Percentiles rank a stretch among this genome's conserved stretches.
Evolutionary conservation across 1,284 basidiomycete genomes (phyloP).

Genomic region (Sanguinoderma infundibulare): DNA sequence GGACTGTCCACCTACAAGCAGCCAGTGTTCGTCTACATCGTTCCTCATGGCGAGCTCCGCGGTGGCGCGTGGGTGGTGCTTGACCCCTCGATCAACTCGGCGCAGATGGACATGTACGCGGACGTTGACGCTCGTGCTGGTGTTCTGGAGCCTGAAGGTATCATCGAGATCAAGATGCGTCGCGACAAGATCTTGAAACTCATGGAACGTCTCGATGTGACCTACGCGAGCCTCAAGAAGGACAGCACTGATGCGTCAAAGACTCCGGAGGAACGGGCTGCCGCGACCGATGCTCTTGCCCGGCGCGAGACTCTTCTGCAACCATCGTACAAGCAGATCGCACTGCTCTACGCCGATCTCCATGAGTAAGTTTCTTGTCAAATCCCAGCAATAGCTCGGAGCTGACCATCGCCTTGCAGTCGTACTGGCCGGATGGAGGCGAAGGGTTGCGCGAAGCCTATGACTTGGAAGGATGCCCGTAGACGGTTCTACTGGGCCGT

Average conservation of each 20-base stretch:
- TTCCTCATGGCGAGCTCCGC: conserved; percentile 98
- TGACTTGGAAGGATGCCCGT: conserved; percentile 88
- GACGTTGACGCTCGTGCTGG: conserved; percentile 96
- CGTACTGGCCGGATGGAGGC: conserved; percentile 97
- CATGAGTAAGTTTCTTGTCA: conserved; percentile 74
- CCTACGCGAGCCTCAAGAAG: conserved; percentile 83
- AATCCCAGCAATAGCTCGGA: background rate
- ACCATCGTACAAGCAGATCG: conserved; percentile 94
- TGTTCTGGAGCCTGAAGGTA: conserved; percentile 97
- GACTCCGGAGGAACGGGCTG: conserved; percentile 74
- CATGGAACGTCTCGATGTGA: conserved; percentile 93
- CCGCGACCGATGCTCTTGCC: conserved; percentile 70
- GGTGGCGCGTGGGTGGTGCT: conserved; percentile 99
- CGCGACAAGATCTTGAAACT: conserved; percentile 88
- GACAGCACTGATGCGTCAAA: conserved; percentile 78
- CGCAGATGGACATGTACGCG: conserved; percentile 99
- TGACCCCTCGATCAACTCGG: conserved; percentile 95
- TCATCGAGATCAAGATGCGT: conserved; percentile 94
- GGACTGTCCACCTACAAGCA: conserved; percentile 97
- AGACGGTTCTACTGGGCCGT: conserved; percentile 97
- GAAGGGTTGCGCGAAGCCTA: conserved; percentile 88
- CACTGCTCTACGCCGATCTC: conserved; percentile 94
- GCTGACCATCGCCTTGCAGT: conserved; percentile 47
- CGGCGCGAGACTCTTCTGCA: conserved; percentile 84
- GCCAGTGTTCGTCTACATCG: conserved; percentile 99